A percentile compares a stretch with the other conserved stretches of the same genome.
phyloP scores from a whole-genome alignment of 75 land plant genomes.

The Larix kaempferi region DNA sequence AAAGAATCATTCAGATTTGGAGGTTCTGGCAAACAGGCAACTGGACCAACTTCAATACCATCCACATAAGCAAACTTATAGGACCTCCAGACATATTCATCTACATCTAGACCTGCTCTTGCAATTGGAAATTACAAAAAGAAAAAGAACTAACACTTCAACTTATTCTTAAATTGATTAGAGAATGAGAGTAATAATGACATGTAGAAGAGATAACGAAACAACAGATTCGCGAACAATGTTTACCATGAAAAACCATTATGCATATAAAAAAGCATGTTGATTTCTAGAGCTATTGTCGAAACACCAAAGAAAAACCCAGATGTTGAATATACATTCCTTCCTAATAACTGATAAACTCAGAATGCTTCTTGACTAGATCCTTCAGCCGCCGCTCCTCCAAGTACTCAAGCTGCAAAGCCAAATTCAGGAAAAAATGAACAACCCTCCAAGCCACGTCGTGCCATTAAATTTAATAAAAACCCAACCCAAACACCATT shows the following conservation, averaged over 20 bases:
- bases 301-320: constrained; percentile 99
- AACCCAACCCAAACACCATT: too few species aligned
- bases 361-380: too few species aligned
- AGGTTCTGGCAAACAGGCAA: constrained; percentile 92
- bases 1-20: constrained; percentile 85
- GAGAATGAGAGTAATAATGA: not conserved
- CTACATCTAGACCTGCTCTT: constrained; percentile 93
- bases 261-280: constrained; percentile 99
- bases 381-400: too few species aligned
- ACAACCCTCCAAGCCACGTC: too few species aligned
- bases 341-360: too few species aligned
- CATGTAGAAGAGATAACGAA: not conserved
- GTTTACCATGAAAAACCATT: constrained; percentile 95
- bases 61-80: constrained; percentile 98
- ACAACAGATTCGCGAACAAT: not conserved
- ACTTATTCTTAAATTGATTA: not conserved
- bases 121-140: constrained; percentile 12
- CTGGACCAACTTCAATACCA: constrained; percentile 95
- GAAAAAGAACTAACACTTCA: not conserved
- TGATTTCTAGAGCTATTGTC: constrained; percentile 91
- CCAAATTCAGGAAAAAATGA: too few species aligned
- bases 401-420: too few species aligned
- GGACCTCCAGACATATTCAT: constrained; percentile 93
- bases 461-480: too few species aligned
- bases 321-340: constrained; percentile 88